These are phyloP conservation scores for Xylaria bambusicola DNA, from an alignment of 495 filamentous ascomycete species.

Conservation along the genomic window DNA sequence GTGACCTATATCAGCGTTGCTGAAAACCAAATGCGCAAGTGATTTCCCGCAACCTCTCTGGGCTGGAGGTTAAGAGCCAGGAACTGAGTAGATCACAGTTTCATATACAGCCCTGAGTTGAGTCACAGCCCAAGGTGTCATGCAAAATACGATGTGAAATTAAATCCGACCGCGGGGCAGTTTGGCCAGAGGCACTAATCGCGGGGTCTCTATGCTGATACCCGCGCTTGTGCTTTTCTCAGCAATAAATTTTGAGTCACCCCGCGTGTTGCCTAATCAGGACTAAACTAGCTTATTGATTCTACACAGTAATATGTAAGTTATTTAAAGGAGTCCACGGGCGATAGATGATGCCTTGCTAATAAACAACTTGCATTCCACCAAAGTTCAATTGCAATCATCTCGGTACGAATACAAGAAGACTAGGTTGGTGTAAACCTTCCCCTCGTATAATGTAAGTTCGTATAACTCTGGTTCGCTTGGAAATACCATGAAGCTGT, in stretches of 20 bases:
- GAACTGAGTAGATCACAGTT: no score
- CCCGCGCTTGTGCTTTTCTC: background rate
- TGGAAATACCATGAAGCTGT: no score
- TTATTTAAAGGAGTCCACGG: no score
- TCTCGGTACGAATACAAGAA: no score
- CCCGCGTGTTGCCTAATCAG: conserved; percentile 11
- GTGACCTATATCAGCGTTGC: background rate
- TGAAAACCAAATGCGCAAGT: background rate
- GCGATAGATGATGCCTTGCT: no score
- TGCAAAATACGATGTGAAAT: background rate
- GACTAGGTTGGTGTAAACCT: no score
- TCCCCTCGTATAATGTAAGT: no score
- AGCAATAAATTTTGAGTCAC: conserved; percentile 3
- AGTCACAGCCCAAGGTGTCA: conserved; percentile 15
- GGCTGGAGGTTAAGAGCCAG: background rate
- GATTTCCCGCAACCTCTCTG: background rate
- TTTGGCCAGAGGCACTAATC: conserved; percentile 16
- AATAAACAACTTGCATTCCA: no score
- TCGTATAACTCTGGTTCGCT: no score
- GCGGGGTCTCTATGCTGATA: conserved; percentile 10
- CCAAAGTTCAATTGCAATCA: no score
- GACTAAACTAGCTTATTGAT: background rate
- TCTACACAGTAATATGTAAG: no score
- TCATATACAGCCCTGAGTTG: conserved; percentile 3
- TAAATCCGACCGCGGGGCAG: conserved; percentile 20